A percentile compares a stretch with the other conserved stretches of the same genome.
Conservation (phyloP, 768 basidiomycete genomes). For the Neoboletus brunneissimus region DNA sequence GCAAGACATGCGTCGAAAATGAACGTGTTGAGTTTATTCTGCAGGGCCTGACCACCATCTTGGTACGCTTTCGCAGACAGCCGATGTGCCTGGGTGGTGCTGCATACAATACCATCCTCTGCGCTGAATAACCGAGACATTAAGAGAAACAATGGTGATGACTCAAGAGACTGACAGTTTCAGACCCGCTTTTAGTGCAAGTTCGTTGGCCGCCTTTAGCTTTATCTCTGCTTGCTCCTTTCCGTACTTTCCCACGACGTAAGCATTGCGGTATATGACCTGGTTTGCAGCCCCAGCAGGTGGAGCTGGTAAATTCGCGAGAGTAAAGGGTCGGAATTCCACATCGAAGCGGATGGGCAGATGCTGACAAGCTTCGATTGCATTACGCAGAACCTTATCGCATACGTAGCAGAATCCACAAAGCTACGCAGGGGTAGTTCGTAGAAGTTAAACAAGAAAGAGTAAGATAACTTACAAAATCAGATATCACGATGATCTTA, state of each 20-base stretch:
- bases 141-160: neutral
- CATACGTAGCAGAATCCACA: constrained; percentile 39
- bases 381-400: constrained; percentile 32
- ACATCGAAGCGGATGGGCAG: constrained; percentile 33
- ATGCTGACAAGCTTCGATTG: constrained; percentile 31
- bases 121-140: constrained; percentile 22
- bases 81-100: constrained; percentile 42
- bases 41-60: constrained; percentile 36
- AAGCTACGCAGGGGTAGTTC: constrained; percentile 12
- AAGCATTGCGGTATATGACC: constrained; percentile 18
- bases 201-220: constrained; percentile 20
- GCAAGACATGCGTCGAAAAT: constrained; percentile 42
- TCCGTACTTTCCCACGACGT: constrained; percentile 22
- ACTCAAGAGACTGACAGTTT: constrained; percentile 18
- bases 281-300: neutral
- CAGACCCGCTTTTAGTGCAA: constrained; percentile 25
- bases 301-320: constrained; percentile 13
- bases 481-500: constrained; percentile 34
- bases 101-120: constrained; percentile 37
- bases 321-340: constrained; percentile 31
- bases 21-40: constrained; percentile 34
- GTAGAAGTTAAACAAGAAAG: neutral
- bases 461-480: constrained; percentile 23
- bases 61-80: constrained; percentile 41
- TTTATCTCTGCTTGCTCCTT: constrained; percentile 25